phyloP scores from a whole-genome alignment of 768 basidiomycete genomes.

The Leccinum subgranulosum region DNA sequence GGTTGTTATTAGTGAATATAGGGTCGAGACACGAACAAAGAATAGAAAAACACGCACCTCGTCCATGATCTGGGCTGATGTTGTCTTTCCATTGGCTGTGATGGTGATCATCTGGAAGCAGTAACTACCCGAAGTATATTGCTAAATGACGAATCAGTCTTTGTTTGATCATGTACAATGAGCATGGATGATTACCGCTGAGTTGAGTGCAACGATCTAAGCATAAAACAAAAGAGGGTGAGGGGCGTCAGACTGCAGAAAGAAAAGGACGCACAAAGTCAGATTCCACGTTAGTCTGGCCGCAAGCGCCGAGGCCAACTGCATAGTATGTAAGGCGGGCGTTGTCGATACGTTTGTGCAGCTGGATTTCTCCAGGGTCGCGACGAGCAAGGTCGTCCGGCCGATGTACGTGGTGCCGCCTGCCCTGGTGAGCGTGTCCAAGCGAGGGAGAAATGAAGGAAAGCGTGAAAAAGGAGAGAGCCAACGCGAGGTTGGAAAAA shows the following conservation, averaged over 20 bases:
- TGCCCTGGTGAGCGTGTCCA: conserved; percentile 20
- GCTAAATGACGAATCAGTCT: conserved; percentile 34
- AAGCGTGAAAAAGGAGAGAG: conserved; percentile 17
- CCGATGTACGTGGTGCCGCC: conserved; percentile 22
- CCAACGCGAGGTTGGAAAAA: conserved; percentile 17
- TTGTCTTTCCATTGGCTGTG: conserved; percentile 52
- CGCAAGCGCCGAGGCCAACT: conserved; percentile 45
- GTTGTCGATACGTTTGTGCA: conserved; percentile 21
- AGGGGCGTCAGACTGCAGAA: not conserved
- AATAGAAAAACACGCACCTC: conserved; percentile 36
- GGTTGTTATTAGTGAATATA: conserved; percentile 20
- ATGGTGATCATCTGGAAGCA: conserved; percentile 67
- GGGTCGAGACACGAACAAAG: not conserved
- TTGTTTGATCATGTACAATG: not conserved
- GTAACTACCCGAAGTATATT: conserved; percentile 50
- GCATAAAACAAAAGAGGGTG: not conserved
- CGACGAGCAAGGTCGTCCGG: conserved; percentile 24
- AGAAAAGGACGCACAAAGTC: conserved; percentile 34
- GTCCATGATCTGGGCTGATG: conserved; percentile 60
- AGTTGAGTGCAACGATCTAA: conserved; percentile 53
- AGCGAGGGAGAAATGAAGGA: conserved; percentile 16
- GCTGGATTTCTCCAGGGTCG: conserved; percentile 20
- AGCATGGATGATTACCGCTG: conserved; percentile 16
- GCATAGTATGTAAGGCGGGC: conserved; percentile 38
- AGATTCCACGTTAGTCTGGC: conserved; percentile 19